Conservation (phyloP, 176 grass and related monocot species). For the Poa pratensis region DNA sequence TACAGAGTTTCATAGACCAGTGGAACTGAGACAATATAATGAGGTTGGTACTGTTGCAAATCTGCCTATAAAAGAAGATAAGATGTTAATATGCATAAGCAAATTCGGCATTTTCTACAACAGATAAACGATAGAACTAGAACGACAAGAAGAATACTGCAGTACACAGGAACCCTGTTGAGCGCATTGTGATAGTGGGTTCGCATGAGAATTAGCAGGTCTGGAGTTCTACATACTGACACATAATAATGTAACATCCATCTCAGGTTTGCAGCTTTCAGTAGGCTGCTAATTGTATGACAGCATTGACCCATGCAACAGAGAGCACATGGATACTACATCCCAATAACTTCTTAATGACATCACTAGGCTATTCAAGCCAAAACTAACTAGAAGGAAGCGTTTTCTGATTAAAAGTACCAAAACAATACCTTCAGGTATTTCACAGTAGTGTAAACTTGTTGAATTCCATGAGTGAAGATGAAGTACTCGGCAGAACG, state of each 20-base stretch:
- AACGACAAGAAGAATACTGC: slow-evolving; percentile 18
- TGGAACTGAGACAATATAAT: slow-evolving; percentile 85
- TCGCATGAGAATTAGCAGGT: slow-evolving; percentile 5
- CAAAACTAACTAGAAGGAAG: not conserved
- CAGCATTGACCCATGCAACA: not conserved
- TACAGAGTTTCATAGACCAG: slow-evolving; percentile 97
- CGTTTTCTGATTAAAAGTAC: slow-evolving; percentile 20
- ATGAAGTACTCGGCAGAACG: slow-evolving; percentile 91
- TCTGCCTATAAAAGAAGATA: slow-evolving; percentile 83
- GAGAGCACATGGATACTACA: not conserved
- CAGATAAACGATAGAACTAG: slow-evolving; percentile 36
- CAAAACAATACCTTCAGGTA: slow-evolving; percentile 68
- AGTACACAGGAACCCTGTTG: slow-evolving; percentile 1
- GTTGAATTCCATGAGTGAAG: slow-evolving; percentile 77
- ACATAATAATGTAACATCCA: slow-evolving; percentile 2
- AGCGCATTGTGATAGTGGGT: slow-evolving; percentile 9
- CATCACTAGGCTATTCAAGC: not conserved
- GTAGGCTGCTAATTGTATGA: slow-evolving; percentile 27
- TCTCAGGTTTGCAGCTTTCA: slow-evolving; percentile 28
- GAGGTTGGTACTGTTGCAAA: slow-evolving; percentile 89
- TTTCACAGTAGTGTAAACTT: slow-evolving; percentile 95
- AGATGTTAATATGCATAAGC: slow-evolving; percentile 51
- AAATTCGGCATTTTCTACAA: slow-evolving; percentile 51
- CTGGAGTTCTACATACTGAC: not conserved
- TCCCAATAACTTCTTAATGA: not conserved